Evolutionary conservation across 2,329 filamentous ascomycete species (phyloP).

Genomic region (Aschersonia sp.): DNA sequence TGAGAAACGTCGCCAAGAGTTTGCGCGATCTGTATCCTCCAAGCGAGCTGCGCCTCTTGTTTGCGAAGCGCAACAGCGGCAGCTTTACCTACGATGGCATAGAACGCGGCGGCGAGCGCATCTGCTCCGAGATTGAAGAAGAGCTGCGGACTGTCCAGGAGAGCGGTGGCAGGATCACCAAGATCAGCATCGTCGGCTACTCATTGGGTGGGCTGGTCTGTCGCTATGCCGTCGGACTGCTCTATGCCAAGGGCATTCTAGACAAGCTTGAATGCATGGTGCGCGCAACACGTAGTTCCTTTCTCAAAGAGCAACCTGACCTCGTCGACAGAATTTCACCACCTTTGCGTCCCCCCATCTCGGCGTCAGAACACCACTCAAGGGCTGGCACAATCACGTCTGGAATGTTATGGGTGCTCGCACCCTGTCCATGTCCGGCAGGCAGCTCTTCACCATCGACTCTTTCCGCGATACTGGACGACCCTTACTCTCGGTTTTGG

Average conservation of each 20-base stretch:
- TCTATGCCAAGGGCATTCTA: constrained; percentile 68
- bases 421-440: constrained; percentile 68
- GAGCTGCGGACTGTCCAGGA: constrained; percentile 40
- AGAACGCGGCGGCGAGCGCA: constrained; percentile 51
- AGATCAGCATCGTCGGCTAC: constrained; percentile 79
- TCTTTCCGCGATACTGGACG: constrained; percentile 69
- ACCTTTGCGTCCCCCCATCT: constrained; percentile 81
- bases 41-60: constrained; percentile 53
- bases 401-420: constrained; percentile 78
- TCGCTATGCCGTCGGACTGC: constrained; percentile 71
- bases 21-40: constrained; percentile 45
- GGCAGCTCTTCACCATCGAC: constrained; percentile 80
- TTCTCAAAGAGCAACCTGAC: not conserved
- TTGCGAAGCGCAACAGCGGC: constrained; percentile 58
- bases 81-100: constrained; percentile 60
- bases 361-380: constrained; percentile 56
- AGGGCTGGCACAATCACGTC: constrained; percentile 48
- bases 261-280: constrained; percentile 67
- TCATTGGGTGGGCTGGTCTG: constrained; percentile 78
- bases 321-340: constrained; percentile 56
- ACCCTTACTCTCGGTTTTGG: constrained; percentile 66
- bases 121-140: constrained; percentile 53
- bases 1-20: constrained; percentile 50
- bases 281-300: constrained; percentile 8
- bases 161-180: constrained; percentile 57